These are phyloP conservation scores for Trichoderma hamatum DNA, from an alignment of 2,329 filamentous ascomycete species.

Conservation along the genomic window DNA sequence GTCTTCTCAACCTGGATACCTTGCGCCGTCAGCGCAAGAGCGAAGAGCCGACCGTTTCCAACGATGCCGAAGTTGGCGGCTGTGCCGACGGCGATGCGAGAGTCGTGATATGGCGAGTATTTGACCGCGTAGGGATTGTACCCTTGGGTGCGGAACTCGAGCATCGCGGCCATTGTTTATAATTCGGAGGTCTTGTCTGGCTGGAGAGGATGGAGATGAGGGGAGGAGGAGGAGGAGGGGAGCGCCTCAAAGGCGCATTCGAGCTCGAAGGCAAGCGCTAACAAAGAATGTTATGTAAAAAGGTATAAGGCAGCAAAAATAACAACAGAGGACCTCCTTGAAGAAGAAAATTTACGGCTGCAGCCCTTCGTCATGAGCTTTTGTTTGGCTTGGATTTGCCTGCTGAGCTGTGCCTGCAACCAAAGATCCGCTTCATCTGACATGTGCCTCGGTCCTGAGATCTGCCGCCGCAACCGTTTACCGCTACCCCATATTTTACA, in stretches of 20 bases:
- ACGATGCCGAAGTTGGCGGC: constrained; percentile 97
- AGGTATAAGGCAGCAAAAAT: background rate
- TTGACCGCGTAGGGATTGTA: constrained; percentile 97
- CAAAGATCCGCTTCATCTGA: constrained; percentile 26
- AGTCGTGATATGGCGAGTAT: constrained; percentile 98
- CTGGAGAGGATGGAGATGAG: background rate
- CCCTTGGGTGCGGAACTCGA: constrained; percentile 90
- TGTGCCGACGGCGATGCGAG: constrained; percentile 83
- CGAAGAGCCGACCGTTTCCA: constrained; percentile 88
- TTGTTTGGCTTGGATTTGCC: constrained; percentile 4
- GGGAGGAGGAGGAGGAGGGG: background rate
- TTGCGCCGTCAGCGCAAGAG: constrained; percentile 78
- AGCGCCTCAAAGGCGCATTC: constrained; percentile 31
- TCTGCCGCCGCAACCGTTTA: constrained; percentile 6
- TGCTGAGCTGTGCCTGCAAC: background rate
- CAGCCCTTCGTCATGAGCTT: background rate
- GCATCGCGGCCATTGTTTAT: constrained; percentile 64
- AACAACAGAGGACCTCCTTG: background rate
- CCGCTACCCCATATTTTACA: constrained; percentile 10
- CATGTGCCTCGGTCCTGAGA: constrained; percentile 42
- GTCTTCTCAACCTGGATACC: constrained; percentile 85
- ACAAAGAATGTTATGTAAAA: background rate
- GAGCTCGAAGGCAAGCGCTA: background rate
- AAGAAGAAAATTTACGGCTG: background rate
- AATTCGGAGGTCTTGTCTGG: background rate